phyloP scores from a whole-genome alignment of 2,329 filamentous ascomycete species.

The Gliomastix tumulicola region DNA sequence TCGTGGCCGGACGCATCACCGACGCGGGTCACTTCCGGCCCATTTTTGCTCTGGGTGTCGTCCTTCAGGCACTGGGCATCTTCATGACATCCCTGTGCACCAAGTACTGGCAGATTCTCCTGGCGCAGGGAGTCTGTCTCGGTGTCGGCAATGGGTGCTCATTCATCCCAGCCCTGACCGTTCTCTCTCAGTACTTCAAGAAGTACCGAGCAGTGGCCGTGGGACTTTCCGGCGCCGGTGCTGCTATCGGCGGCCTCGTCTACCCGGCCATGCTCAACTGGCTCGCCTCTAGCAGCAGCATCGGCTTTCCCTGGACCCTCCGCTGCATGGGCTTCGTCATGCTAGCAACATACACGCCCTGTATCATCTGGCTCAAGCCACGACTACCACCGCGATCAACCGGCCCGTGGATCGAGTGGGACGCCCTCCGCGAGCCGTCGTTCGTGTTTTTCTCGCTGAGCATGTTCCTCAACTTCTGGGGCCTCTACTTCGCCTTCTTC shows the following conservation, averaged over 20 bases:
- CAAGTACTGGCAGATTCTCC: constrained; percentile 34
- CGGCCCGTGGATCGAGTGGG: constrained; percentile 32
- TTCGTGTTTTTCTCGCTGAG: constrained; percentile 24
- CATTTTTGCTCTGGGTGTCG: constrained; percentile 30
- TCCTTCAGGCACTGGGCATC: constrained; percentile 36
- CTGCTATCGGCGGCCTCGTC: constrained; percentile 21
- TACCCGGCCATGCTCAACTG: constrained; percentile 18
- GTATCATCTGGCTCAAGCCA: constrained; percentile 26
- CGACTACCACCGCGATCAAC: constrained; percentile 28
- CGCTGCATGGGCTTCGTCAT: constrained; percentile 19
- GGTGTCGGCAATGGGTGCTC: constrained; percentile 35
- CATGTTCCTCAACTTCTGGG: constrained; percentile 25
- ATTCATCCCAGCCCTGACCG: constrained; percentile 26
- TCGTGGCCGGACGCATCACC: constrained; percentile 32
- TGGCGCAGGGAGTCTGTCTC: constrained; percentile 35
- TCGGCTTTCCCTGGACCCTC: constrained; percentile 20
- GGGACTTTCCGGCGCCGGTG: constrained; percentile 23
- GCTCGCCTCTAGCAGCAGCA: constrained; percentile 6
- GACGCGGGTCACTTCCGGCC: constrained; percentile 37
- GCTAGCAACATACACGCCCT: constrained; percentile 17
- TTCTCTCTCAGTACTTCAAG: constrained; percentile 24
- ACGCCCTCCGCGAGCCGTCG: constrained; percentile 31
- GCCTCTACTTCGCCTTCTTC: constrained; percentile 35
- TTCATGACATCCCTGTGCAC: constrained; percentile 30
- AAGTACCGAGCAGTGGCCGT: constrained; percentile 17